Percentiles rank a stretch among this genome's conserved stretches.
These are phyloP conservation scores for Trichoderma atrobrunneum DNA, from an alignment of 2,329 filamentous ascomycete species.

Conservation along the genomic window DNA sequence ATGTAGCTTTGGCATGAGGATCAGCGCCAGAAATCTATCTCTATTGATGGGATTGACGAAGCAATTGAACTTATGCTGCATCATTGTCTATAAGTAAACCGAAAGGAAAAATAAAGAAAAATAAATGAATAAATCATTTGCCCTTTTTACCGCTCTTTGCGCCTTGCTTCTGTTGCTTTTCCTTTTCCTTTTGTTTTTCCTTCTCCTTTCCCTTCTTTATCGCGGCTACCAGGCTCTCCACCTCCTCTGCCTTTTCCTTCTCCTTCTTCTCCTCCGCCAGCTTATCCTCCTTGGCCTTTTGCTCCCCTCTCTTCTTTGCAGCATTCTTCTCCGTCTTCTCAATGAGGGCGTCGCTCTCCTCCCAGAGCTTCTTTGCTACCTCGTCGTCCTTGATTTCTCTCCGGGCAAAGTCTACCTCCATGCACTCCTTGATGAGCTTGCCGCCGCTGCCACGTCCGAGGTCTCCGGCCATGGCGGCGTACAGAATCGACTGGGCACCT, in stretches of 20 bases:
- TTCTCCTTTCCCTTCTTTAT: constrained; percentile 21
- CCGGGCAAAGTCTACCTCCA: constrained; percentile 67
- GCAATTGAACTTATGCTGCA: neutral
- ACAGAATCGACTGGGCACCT: constrained; percentile 83
- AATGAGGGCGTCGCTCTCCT: constrained; percentile 81
- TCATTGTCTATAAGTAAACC: neutral
- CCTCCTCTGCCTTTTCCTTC: constrained; percentile 33
- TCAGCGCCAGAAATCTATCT: neutral
- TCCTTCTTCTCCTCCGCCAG: constrained; percentile 40
- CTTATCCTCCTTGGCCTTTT: constrained; percentile 40
- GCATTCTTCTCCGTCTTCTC: constrained; percentile 77
- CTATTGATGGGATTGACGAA: neutral
- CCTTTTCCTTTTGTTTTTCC: constrained; percentile 20
- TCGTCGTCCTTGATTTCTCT: constrained; percentile 75
- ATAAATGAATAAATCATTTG: neutral
- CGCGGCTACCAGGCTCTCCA: constrained; percentile 16
- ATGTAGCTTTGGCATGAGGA: neutral
- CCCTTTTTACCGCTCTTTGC: constrained; percentile 16
- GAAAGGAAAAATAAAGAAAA: neutral
- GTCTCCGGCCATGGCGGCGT: constrained; percentile 77
- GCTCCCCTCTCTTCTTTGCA: constrained; percentile 51
- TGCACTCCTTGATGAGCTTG: constrained; percentile 84
- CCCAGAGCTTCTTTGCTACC: constrained; percentile 82
- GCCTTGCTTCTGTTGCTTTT: constrained; percentile 13
- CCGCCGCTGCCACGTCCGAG: constrained; percentile 65